A percentile compares a stretch with the other conserved stretches of the same genome.
Conservation (phyloP, 2,329 filamentous ascomycete species). For the Nemania serpens region DNA sequence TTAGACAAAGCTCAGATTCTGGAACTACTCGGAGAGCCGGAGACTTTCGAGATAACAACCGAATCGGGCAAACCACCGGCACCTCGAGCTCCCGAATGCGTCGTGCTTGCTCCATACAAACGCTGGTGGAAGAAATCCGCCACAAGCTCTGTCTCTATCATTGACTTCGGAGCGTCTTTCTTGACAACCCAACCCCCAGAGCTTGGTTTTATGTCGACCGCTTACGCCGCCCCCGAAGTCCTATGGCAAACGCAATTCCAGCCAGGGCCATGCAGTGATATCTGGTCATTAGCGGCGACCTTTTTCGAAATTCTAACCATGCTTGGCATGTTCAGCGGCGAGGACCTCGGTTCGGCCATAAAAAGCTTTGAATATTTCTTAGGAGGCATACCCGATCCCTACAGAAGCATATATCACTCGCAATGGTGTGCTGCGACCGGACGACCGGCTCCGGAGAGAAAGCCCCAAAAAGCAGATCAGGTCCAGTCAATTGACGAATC, state of each 20-base stretch:
- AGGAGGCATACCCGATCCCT: background rate
- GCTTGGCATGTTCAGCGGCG: background rate
- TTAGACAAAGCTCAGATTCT: background rate
- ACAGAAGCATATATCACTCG: background rate
- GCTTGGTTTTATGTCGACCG: background rate
- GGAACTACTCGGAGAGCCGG: background rate
- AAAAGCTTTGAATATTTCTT: background rate
- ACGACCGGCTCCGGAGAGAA: background rate
- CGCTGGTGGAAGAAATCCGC: background rate
- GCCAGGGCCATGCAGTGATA: background rate
- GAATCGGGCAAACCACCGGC: background rate
- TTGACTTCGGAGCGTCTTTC: conserved; percentile 3
- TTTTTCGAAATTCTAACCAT: background rate
- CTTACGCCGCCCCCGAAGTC: background rate
- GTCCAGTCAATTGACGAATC: no score
- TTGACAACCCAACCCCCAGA: background rate
- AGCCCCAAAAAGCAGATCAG: background rate
- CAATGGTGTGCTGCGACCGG: background rate
- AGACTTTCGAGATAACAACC: background rate
- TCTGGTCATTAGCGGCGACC: conserved; percentile 5
- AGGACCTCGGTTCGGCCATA: no score
- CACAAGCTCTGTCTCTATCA: background rate
- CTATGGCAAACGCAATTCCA: background rate
- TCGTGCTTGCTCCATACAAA: background rate
- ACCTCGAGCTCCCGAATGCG: background rate